phyloP scores from a whole-genome alignment of 805 yeast species.

The Tetrapisispora nanseiensis region DNA sequence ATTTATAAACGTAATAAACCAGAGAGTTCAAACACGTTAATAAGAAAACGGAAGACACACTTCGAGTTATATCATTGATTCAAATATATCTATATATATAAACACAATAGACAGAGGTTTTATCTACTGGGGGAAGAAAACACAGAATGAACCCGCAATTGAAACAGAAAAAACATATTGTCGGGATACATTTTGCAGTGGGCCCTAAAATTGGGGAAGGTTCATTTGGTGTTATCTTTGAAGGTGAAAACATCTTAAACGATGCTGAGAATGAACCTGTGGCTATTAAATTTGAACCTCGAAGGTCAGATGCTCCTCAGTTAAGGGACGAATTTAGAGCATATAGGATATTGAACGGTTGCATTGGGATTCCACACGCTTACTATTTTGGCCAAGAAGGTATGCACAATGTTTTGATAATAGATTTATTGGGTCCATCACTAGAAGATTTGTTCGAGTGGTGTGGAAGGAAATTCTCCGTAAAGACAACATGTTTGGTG shows the following conservation, averaged over 20 bases:
- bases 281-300: constrained; percentile 73
- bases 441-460: constrained; percentile 78
- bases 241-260: constrained; percentile 64
- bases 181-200: constrained; percentile 57
- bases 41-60: too few species aligned
- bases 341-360: constrained; percentile 58
- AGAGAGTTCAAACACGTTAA: too few species aligned
- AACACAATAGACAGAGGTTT: too few species aligned
- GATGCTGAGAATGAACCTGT: constrained; percentile 33
- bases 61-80: too few species aligned
- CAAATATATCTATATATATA: too few species aligned
- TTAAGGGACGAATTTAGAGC: constrained; percentile 73
- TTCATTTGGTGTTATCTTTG: constrained; percentile 76
- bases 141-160: not conserved
- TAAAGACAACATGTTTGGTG: constrained; percentile 62
- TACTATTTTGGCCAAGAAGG: constrained; percentile 84
- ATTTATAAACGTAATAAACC: too few species aligned
- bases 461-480: constrained; percentile 70
- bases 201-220: constrained; percentile 86
- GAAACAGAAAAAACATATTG: constrained; percentile 27
- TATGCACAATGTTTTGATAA: constrained; percentile 64
- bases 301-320: constrained; percentile 78
- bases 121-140: not conserved
- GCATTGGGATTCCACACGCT: constrained; percentile 71
- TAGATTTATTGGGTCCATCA: constrained; percentile 72